Percentiles rank a stretch among this genome's conserved stretches.
Conservation (phyloP, 2,329 filamentous ascomycete species). For the Sporothrix luriei region DNA sequence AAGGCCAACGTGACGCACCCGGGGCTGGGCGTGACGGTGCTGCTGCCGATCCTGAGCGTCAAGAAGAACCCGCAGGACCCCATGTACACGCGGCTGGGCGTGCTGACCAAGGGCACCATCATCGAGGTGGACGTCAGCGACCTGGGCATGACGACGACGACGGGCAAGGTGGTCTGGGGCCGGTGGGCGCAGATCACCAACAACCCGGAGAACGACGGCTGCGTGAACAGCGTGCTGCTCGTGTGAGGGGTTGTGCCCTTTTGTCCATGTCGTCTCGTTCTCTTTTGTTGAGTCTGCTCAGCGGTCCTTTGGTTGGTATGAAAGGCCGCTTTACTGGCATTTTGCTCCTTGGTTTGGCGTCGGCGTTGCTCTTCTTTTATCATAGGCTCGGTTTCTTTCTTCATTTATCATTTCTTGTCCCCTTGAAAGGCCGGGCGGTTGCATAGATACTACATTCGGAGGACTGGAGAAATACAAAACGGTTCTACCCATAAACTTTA, state of each 20-base stretch:
- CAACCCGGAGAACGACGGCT: slow-evolving; percentile 38
- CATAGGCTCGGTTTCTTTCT: neutral
- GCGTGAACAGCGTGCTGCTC: slow-evolving; percentile 35
- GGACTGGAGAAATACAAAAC: slow-evolving; percentile 1
- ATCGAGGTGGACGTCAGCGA: slow-evolving; percentile 94
- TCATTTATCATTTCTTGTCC: neutral
- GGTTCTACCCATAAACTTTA: neutral
- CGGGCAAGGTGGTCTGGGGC: slow-evolving; percentile 92
- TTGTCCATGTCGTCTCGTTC: neutral
- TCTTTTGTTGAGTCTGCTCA: neutral
- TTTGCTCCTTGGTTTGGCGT: slow-evolving; percentile 18
- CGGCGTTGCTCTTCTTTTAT: slow-evolving; percentile 12
- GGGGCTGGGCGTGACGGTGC: slow-evolving; percentile 63
- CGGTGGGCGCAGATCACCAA: slow-evolving; percentile 72
- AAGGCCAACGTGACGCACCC: slow-evolving; percentile 66
- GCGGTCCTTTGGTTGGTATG: neutral
- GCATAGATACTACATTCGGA: slow-evolving; percentile 11
- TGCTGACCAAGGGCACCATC: slow-evolving; percentile 73
- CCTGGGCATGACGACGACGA: slow-evolving; percentile 84
- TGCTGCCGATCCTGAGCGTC: slow-evolving; percentile 71
- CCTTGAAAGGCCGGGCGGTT: neutral
- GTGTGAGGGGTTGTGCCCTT: slow-evolving; percentile 13
- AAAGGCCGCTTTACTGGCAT: neutral
- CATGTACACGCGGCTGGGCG: slow-evolving; percentile 85
- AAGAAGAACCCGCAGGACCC: slow-evolving; percentile 84